A percentile compares a stretch with the other conserved stretches of the same genome.
phyloP scores from a whole-genome alignment of 805 yeast species.

The Ogataea sp. region DNA sequence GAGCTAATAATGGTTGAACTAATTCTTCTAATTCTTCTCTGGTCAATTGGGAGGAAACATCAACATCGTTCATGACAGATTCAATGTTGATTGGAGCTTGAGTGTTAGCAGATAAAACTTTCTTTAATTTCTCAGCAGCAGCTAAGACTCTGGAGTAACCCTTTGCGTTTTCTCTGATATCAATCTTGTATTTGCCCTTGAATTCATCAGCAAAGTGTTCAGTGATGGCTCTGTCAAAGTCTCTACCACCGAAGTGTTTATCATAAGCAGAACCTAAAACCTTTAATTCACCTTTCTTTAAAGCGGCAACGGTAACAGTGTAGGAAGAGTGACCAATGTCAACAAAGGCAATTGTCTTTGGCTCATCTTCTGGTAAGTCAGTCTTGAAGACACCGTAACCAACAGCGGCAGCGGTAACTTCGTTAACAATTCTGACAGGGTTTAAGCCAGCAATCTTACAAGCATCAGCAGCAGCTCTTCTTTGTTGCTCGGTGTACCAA shows the following conservation, averaged over 20 bases:
- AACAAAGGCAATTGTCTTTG: slow-evolving; percentile 83
- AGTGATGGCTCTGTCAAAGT: slow-evolving; percentile 89
- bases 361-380: slow-evolving; percentile 91
- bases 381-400: slow-evolving; percentile 98
- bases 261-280: slow-evolving; percentile 87
- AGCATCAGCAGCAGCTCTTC: slow-evolving; percentile 94
- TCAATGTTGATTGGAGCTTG: slow-evolving; percentile 93
- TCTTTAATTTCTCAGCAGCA: slow-evolving; percentile 90
- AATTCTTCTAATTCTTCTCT: slow-evolving; percentile 92
- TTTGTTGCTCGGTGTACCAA: slow-evolving; percentile 95
- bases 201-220: slow-evolving; percentile 92
- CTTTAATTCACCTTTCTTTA: slow-evolving; percentile 95
- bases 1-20: slow-evolving; percentile 71
- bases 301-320: slow-evolving; percentile 81
- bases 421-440: slow-evolving; percentile 97
- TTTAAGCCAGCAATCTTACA: slow-evolving; percentile 93
- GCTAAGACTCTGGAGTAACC: slow-evolving; percentile 89
- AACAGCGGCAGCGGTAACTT: slow-evolving; percentile 97
- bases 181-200: slow-evolving; percentile 86
- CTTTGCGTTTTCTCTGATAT: slow-evolving; percentile 84
- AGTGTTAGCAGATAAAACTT: slow-evolving; percentile 92
- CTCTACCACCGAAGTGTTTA: slow-evolving; percentile 98
- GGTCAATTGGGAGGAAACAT: slow-evolving; percentile 79
- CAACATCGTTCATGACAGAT: slow-evolving; percentile 95
- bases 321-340: slow-evolving; percentile 97